Evolutionary conservation across 495 filamentous ascomycete species (phyloP).

Genomic region (Aspergillus cavernicola): DNA sequence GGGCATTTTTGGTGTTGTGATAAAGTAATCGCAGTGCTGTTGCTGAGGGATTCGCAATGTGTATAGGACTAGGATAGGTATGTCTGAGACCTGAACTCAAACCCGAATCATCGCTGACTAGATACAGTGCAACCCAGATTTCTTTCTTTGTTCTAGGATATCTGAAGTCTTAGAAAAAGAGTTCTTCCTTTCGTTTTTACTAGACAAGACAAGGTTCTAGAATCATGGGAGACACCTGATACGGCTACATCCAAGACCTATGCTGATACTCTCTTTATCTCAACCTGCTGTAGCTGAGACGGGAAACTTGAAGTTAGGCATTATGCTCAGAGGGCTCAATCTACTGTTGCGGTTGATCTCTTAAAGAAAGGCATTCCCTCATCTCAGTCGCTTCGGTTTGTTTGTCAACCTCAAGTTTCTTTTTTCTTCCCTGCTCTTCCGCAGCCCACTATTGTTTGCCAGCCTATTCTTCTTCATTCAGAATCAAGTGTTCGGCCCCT

Average conservation of each 20-base stretch:
- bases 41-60: too few species aligned
- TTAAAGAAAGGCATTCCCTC: not conserved
- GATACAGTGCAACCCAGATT: too few species aligned
- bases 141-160: too few species aligned
- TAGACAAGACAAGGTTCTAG: not conserved
- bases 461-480: not conserved
- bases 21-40: too few species aligned
- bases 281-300: not conserved
- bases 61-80: too few species aligned
- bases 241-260: not conserved
- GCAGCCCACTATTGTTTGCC: not conserved
- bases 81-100: too few species aligned
- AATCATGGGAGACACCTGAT: not conserved
- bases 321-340: too few species aligned
- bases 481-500: not conserved
- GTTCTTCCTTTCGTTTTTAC: too few species aligned
- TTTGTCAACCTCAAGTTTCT: constrained; percentile 1
- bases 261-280: not conserved
- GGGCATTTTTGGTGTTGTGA: too few species aligned
- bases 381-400: not conserved
- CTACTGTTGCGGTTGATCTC: not conserved
- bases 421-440: not conserved
- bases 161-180: too few species aligned
- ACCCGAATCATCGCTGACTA: too few species aligned
- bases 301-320: not conserved